Base-by-base conservation (phyloP, 106 monocot species). In the Phalaenopsis equestris region DNA sequence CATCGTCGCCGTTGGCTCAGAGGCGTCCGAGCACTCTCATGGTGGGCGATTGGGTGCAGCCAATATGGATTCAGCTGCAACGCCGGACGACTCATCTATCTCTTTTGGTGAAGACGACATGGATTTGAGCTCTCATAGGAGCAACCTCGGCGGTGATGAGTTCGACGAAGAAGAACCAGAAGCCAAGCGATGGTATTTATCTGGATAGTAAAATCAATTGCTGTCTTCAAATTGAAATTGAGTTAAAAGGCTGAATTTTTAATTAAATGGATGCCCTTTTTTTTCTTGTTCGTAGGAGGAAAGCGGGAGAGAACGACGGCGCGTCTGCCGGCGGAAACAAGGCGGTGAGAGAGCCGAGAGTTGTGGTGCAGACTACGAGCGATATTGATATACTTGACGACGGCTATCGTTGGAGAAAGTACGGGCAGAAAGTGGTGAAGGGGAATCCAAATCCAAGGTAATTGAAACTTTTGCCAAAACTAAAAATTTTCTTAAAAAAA, bases 361-460 rank as follows among this genome's bases (percentile, higher is more conserved):
- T 89, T 5, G 89, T 89, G 77, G 83, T 89, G 19, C 89, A 89
- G 79, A 86, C 86, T 0, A 86, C 86, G 2, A 89, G 89, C 55
- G 86, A 89, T 18, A 84, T 89, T 79, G 89, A 89, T 48, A 86
- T 89, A 43, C 83, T 89, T 3, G 89, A 89, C 36, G 89, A 89
- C 46, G 89, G 89, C 0, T 89, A 89, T 41, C 58, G 86, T 3
- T 89, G 89, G 89, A 86, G 89, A 38, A 89, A 89, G 55, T 89
- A 89, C 58, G 89, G 89, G 83, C 89, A 89, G 73, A 89, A 89
- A 36, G 89, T 89, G 41, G 89, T 89, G 65, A 89, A 89, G 77
- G 89, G 89, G 58, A 89, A 89, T 84, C 89, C 86, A 55, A 86
- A 89, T 42, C 89, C 89, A 56, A 88, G 88, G 88, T 88, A 70